Conservation (phyloP, 2,329 filamentous ascomycete species). For the Fusarium euwallaceae region DNA sequence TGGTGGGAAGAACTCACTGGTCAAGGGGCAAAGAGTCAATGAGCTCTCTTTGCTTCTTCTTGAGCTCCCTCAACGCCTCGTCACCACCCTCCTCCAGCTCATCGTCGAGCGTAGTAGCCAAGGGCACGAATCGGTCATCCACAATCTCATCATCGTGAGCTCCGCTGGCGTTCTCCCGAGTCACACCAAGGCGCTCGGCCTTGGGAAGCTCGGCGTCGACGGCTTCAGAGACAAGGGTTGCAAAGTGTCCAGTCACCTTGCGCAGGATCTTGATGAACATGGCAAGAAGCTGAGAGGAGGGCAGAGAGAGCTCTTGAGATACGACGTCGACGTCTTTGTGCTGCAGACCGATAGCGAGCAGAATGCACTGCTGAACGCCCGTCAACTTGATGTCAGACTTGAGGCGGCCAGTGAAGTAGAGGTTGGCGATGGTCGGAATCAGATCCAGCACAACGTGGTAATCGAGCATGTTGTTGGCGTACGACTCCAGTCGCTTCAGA, state of each 20-base stretch:
- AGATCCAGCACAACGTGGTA: conserved; percentile 98
- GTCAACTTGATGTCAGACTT: conserved; percentile 76
- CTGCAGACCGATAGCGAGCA: conserved; percentile 92
- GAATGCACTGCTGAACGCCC: conserved; percentile 86
- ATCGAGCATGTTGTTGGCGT: conserved; percentile 96
- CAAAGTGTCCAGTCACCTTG: conserved; percentile 86
- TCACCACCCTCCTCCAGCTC: conserved; percentile 88
- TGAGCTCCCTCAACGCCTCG: conserved; percentile 77
- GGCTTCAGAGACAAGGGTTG: conserved; percentile 78
- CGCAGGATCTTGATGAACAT: conserved; percentile 98
- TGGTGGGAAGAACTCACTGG: conserved; percentile 56
- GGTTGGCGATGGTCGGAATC: conserved; percentile 81
- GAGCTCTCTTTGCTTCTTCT: conserved; percentile 85
- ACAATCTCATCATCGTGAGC: conserved; percentile 78
- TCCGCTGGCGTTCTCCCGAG: conserved; percentile 69
- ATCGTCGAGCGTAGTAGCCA: conserved; percentile 80
- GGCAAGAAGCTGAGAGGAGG: conserved; percentile 84
- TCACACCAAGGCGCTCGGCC: conserved; percentile 69
- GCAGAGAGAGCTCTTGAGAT: conserved; percentile 81
- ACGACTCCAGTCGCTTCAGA: conserved; percentile 93
- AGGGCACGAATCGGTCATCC: conserved; percentile 75
- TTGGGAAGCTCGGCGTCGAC: conserved; percentile 76
- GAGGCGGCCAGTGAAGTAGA: conserved; percentile 88
- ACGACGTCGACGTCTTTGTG: conserved; percentile 87
- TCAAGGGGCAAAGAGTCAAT: conserved; percentile 93